Evolutionary conservation across 257 asterid species (phyloP).

Genomic region (Plantago ovata): DNA sequence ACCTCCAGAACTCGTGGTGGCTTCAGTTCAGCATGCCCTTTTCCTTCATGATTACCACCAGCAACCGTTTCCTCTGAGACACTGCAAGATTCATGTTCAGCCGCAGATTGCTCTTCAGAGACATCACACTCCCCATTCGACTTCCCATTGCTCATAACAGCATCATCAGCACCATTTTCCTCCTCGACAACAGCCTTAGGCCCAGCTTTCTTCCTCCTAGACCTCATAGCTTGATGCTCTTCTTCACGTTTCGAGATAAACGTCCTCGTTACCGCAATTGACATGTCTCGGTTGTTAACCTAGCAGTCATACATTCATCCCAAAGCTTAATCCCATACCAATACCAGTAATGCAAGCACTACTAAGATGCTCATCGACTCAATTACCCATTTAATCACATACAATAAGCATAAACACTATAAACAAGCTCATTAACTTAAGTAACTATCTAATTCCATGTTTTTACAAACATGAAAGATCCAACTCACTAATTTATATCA

Average conservation of each 20-base stretch:
- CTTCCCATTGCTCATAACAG: constrained; percentile 30
- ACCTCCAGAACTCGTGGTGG: constrained; percentile 92
- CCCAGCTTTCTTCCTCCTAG: constrained; percentile 41
- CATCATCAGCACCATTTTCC: constrained; percentile 31
- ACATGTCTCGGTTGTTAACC: constrained; percentile 96
- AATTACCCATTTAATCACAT: too few relatives aligned
- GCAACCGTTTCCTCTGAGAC: constrained; percentile 31
- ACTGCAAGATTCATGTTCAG: constrained; percentile 37
- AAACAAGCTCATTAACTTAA: too few relatives aligned
- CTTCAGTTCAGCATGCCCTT: constrained; percentile 48
- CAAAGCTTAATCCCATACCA: constrained; percentile 11
- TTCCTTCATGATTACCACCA: constrained; percentile 32
- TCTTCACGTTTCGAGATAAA: constrained; percentile 58
- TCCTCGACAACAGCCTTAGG: constrained; percentile 31
- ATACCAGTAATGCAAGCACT: too few relatives aligned
- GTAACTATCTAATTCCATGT: too few relatives aligned
- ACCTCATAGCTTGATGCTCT: constrained; percentile 59
- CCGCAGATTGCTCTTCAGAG: constrained; percentile 31
- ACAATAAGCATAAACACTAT: too few relatives aligned
- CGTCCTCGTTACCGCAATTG: constrained; percentile 88
- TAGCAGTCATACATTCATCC: constrained; percentile 28
- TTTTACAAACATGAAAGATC: too few relatives aligned
- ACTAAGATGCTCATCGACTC: too few relatives aligned
- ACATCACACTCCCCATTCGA: constrained; percentile 45
- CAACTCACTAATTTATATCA: too few relatives aligned